Percentiles rank a stretch among this genome's conserved stretches.
Evolutionary conservation across 805 yeast genomes (phyloP).

Genomic region (Cyberlindnera veronae): DNA sequence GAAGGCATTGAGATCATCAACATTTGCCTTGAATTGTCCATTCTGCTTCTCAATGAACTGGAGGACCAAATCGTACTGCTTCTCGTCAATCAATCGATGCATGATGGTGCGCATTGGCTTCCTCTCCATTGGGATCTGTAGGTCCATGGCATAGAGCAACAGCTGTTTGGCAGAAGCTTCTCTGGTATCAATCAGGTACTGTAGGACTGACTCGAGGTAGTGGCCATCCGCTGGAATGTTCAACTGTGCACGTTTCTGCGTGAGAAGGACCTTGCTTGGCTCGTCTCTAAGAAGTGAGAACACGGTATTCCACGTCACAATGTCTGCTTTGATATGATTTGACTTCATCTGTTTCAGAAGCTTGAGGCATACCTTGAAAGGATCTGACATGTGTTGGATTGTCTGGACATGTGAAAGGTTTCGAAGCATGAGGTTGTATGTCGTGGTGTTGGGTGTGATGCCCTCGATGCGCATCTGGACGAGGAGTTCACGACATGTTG

Average conservation of each 20-base stretch:
- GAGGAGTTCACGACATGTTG: conserved; percentile 37
- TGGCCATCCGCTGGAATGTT: conserved; percentile 31
- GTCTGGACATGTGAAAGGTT: conserved; percentile 29
- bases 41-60: conserved; percentile 12
- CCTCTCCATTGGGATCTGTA: conserved; percentile 26
- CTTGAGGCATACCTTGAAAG: conserved; percentile 27
- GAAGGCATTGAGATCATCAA: conserved; percentile 28
- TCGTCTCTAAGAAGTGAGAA: conserved; percentile 33
- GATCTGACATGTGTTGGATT: conserved; percentile 28
- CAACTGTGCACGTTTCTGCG: conserved; percentile 31
- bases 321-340: conserved; percentile 30
- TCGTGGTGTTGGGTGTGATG: conserved; percentile 33
- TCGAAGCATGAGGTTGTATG: conserved; percentile 37
- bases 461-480: conserved; percentile 37
- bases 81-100: conserved; percentile 26
- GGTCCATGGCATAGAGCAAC: conserved; percentile 11
- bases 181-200: conserved; percentile 18
- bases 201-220: conserved; percentile 27
- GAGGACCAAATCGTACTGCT: conserved; percentile 30
- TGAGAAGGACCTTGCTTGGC: conserved; percentile 29
- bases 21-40: conserved; percentile 17
- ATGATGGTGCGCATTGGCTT: conserved; percentile 27
- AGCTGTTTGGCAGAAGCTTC: conserved; percentile 13
- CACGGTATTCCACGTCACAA: conserved; percentile 36
- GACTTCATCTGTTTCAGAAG: conserved; percentile 32